Base-by-base conservation (phyloP, 164 flowering plant genomes). In the Amborella trichopoda region DNA sequence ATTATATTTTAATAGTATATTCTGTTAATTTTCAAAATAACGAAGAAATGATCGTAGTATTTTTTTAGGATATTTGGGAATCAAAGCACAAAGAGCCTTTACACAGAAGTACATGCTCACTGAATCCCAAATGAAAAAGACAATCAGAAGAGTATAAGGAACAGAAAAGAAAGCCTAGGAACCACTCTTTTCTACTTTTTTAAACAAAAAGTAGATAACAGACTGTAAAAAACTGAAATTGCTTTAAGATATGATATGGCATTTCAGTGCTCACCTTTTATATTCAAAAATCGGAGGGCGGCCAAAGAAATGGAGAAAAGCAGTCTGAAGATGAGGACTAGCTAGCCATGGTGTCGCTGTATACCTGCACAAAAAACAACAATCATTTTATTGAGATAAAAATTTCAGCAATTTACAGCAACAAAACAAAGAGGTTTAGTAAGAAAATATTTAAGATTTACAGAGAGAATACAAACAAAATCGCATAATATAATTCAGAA, bases 321-420 rank as follows among this genome's bases (percentile, higher is more conserved):
- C 63, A 14, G 80, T 80, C 53, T 72, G 82, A 23, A 80, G 44
- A 64, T 80, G 82, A 48, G 87, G 82, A 56, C 87, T 74, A 1
- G 78, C 63, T 6, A 80, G 68, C 87, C 87, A 80, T 27, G 70
- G 69, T 14, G 87, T 76, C 20, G 67, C 49, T 22, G 60, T 39
- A 56, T 47, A 63, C 59, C 68, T 67, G 43, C 49, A 56, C 18
- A 3, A 20, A 14, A 20, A 44, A 23, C 18, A n/a, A n/a, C n/a
- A n/a, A n/a, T n/a, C n/a, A n/a, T n/a, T n/a, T n/a, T n/a, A n/a
- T n/a, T n/a, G n/a, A n/a, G n/a, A n/a, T n/a, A n/a, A n/a, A n/a
- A n/a, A n/a, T n/a, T n/a, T n/a, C n/a, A n/a, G n/a, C n/a, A n/a
- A n/a, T n/a, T n/a, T n/a, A n/a, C n/a, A n/a, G n/a, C n/a, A n/a